Evolutionary conservation across 2,329 filamentous ascomycete genomes (phyloP), one percentile per base, ranked within the genome.

Genomic region (Stagonosporopsis rhizophila): DNA sequence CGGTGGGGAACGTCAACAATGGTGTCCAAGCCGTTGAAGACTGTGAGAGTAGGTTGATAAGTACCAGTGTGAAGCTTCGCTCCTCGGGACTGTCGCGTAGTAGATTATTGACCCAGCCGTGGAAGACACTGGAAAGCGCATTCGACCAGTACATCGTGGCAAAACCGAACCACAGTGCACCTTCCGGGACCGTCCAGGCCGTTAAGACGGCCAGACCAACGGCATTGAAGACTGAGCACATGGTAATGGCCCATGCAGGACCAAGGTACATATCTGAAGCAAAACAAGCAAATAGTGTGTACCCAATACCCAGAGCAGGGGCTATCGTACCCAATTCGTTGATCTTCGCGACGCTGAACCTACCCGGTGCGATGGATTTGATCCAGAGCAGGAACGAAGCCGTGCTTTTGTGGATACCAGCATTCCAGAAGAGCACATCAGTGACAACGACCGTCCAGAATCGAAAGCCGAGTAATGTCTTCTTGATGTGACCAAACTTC

Each of bases 341-440:
- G 42, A 85, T 67, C 15, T 72, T 73, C 1, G 79, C 70, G 0
- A 74, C 73, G 0, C 76, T 75, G 64, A 77, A 85, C 1, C 80
- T 73, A 1, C 77, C 64, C 11, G 85, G 65, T 3, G 45, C 45
- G n/a, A 48, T 48, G 48, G 79, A 82, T 67, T 85, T 85, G 40
- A 86, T 75, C 83, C 83, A 86, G 0, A 86, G 74, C 2, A 85
- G 68, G 54, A 82, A 85, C 0, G 77, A 79, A 2, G 81, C 83
- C 0, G 78, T 73, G 15, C 66, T 76, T 1, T 77, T 78, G 44
- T 82, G 78, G 41, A 62, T 59, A n/a, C 79, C 68, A 6, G 78
- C 75, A 54, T 85, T 85, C 81, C 82, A 86, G 70, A 86, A 86
- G n/a, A 85, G 71, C 3, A 83, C 74, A 41, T 83, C 79, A 34